Evolutionary conservation across 345 rosid species (phyloP).

Genomic region (Diplotaxis tenuifolia): DNA sequence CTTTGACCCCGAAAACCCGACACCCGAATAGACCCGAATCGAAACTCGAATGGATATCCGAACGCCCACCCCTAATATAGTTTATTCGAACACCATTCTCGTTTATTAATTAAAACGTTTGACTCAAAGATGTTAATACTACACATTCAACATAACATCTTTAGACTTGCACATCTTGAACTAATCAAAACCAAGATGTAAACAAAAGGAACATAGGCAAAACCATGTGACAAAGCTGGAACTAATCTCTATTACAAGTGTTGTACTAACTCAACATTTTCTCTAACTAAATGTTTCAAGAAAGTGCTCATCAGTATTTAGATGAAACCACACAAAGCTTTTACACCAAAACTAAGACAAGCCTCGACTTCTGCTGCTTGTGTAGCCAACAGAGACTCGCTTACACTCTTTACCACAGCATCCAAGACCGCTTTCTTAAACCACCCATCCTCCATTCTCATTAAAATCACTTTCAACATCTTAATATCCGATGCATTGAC

Average conservation of each 20-base stretch:
- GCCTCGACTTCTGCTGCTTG: conserved; percentile 60
- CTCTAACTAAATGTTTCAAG: neutral
- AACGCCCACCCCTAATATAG: no score
- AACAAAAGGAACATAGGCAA: neutral
- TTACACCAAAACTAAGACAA: conserved; percentile 47
- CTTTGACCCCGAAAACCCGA: no score
- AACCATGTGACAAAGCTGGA: conserved; percentile 19
- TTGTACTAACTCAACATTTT: conserved; percentile 17
- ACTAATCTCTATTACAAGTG: conserved; percentile 30
- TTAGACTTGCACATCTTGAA: conserved; percentile 2
- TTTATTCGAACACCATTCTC: neutral
- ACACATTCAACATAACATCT: neutral
- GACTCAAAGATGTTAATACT: neutral
- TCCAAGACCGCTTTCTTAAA: conserved; percentile 57
- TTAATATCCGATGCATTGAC: conserved; percentile 50
- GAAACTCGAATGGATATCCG: no score
- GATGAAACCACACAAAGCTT: conserved; percentile 4
- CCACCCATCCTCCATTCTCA: conserved; percentile 62
- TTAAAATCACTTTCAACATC: conserved; percentile 53
- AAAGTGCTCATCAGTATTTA: conserved; percentile 21
- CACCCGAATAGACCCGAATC: no score
- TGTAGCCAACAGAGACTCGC: conserved; percentile 43
- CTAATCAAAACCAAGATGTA: conserved; percentile 24
- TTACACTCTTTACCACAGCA: conserved; percentile 46
- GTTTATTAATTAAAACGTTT: neutral